Percentiles rank a stretch among this genome's conserved stretches.
Evolutionary conservation across 441 rosid species (phyloP).

Genomic region (Adansonia gregorii): DNA sequence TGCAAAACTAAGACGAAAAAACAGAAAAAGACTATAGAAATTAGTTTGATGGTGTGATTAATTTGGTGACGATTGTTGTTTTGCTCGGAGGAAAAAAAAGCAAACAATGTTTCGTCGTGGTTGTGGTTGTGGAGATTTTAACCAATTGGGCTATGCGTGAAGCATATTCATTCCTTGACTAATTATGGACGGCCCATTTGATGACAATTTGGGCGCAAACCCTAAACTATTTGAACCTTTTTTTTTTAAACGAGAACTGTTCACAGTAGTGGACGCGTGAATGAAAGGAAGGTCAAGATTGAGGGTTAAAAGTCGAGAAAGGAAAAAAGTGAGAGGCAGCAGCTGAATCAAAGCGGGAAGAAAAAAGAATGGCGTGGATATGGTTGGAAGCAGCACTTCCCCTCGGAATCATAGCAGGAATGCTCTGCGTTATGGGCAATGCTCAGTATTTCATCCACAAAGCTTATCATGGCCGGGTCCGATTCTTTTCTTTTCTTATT

Average conservation of each 20-base stretch:
- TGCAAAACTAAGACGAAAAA: too few relatives aligned
- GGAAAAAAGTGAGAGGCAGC: neutral
- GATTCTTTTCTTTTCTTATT: too few relatives aligned
- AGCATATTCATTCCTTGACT: too few relatives aligned
- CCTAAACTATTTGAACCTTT: neutral
- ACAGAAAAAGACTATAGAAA: too few relatives aligned
- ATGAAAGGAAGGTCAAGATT: neutral
- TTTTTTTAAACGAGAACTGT: too few relatives aligned
- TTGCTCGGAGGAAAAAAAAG: too few relatives aligned
- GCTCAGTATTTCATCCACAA: constrained; percentile 90
- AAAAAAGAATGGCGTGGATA: constrained; percentile 53
- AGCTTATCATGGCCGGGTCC: constrained; percentile 83
- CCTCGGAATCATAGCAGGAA: constrained; percentile 91
- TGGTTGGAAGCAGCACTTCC: constrained; percentile 89
- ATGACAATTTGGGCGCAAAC: neutral
- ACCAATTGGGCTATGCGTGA: too few relatives aligned
- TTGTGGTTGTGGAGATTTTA: neutral
- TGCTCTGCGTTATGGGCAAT: constrained; percentile 85
- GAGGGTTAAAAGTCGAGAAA: neutral
- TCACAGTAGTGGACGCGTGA: too few relatives aligned
- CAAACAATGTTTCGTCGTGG: neutral
- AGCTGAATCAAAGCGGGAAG: neutral
- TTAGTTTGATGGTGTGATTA: too few relatives aligned
- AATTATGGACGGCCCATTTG: neutral
- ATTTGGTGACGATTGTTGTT: neutral